These are phyloP conservation scores for Populus tomentosa DNA, from an alignment of 441 rosid species.

Conservation along the genomic window DNA sequence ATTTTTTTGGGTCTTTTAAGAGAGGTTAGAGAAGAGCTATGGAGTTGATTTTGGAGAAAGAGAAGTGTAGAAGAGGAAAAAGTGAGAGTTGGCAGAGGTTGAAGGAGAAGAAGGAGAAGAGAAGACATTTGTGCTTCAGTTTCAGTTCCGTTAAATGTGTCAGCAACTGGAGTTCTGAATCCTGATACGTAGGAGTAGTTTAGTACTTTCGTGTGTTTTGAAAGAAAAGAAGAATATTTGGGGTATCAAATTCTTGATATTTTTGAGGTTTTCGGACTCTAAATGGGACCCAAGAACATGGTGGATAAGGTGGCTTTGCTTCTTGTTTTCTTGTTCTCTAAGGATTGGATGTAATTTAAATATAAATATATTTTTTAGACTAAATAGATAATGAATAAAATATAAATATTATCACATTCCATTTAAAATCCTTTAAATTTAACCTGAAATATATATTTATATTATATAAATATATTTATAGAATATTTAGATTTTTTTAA, in stretches of 20 bases:
- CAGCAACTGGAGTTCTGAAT: background rate
- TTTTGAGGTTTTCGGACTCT: background rate
- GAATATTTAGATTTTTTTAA: no score
- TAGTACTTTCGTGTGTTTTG: background rate
- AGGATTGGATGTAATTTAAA: no score
- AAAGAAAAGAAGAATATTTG: background rate
- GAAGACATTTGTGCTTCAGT: constrained; percentile 28
- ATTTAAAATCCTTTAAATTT: no score
- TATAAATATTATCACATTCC: no score
- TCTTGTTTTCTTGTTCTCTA: no score
- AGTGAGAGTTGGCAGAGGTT: constrained; percentile 25
- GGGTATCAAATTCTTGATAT: background rate
- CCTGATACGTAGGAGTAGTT: background rate
- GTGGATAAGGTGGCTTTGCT: background rate
- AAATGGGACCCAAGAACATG: no score
- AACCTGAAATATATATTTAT: no score
- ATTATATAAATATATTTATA: no score
- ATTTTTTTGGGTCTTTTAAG: constrained; percentile 20
- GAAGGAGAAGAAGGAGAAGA: constrained; percentile 30
- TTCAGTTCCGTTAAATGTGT: background rate
- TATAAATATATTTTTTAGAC: no score
- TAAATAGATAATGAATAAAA: no score
- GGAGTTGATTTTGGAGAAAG: constrained; percentile 23
- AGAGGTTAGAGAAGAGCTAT: constrained; percentile 19
- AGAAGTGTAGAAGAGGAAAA: constrained; percentile 18